phyloP scores from a whole-genome alignment of 2,329 filamentous ascomycete genomes.

The Fusarium miscanthi region DNA sequence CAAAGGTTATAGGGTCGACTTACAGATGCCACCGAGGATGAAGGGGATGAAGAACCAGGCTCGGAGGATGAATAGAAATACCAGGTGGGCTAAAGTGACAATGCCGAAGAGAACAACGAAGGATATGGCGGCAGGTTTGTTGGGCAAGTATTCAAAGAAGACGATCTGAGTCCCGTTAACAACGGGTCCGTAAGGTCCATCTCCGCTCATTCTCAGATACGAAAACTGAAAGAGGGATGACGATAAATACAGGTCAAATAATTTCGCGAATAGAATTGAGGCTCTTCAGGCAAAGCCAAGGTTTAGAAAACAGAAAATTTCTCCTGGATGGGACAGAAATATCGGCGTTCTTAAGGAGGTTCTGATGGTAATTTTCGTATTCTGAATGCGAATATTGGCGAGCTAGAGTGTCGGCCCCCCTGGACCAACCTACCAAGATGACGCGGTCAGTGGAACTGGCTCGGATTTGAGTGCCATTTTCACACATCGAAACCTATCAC shows the following conservation, averaged over 20 bases:
- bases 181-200: conserved; percentile 3
- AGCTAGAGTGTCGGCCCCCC: neutral
- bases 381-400: conserved; percentile 22
- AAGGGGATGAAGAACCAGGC: conserved; percentile 26
- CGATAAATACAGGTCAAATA: rapidly evolving
- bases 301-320: rapidly evolving
- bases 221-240: neutral
- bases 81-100: neutral
- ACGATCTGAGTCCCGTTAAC: conserved; percentile 20
- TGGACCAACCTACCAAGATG: conserved; percentile 1
- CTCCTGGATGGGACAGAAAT: neutral
- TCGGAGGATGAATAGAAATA: neutral
- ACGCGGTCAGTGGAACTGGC: conserved; percentile 6
- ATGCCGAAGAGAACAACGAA: conserved; percentile 7
- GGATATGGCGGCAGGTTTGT: neutral
- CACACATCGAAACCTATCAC: neutral
- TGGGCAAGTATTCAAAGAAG: conserved; percentile 15
- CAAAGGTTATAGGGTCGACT: neutral
- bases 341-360: neutral
- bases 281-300: neutral
- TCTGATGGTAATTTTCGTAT: conserved; percentile 7
- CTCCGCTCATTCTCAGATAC: neutral
- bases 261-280: rapidly evolving
- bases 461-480: no score
- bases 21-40: conserved; percentile 18